phyloP scores from a whole-genome alignment of 495 filamentous ascomycete genomes.

The Aspergillus coremiiformis region DNA sequence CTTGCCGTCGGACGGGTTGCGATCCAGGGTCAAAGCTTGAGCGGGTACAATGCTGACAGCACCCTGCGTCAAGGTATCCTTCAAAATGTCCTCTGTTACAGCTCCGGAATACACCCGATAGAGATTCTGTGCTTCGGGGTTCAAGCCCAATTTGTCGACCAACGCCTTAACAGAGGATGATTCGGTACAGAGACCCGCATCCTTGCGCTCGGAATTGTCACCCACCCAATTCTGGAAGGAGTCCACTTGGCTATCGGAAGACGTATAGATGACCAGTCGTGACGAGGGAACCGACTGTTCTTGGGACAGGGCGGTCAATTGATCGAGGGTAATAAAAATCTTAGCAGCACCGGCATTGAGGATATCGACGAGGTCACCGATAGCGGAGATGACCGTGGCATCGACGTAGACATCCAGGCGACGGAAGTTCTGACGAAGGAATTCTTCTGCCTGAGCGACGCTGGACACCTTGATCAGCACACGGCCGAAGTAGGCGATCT shows the following conservation, averaged over 20 bases:
- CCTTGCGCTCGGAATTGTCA: slow-evolving; percentile 43
- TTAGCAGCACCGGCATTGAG: slow-evolving; percentile 83
- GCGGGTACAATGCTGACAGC: slow-evolving; percentile 77
- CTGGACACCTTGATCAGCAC: slow-evolving; percentile 61
- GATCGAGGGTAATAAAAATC: slow-evolving; percentile 69
- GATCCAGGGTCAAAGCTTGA: slow-evolving; percentile 57
- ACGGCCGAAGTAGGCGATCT: slow-evolving; percentile 71
- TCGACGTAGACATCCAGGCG: slow-evolving; percentile 68
- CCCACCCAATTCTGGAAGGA: slow-evolving; percentile 32
- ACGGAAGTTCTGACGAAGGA: slow-evolving; percentile 61
- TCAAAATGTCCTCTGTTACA: slow-evolving; percentile 39
- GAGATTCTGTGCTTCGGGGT: slow-evolving; percentile 31
- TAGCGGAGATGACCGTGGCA: slow-evolving; percentile 57
- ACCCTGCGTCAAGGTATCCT: slow-evolving; percentile 47
- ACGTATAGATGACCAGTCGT: slow-evolving; percentile 46
- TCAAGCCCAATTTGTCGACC: slow-evolving; percentile 33
- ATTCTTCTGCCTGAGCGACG: slow-evolving; percentile 55
- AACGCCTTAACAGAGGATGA: slow-evolving; percentile 45
- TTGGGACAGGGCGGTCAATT: slow-evolving; percentile 46
- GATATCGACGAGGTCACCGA: slow-evolving; percentile 67
- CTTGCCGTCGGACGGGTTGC: slow-evolving; percentile 43
- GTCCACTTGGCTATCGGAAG: slow-evolving; percentile 29
- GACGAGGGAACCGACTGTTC: slow-evolving; percentile 51
- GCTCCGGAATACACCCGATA: slow-evolving; percentile 28
- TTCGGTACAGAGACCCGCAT: slow-evolving; percentile 45